Evolutionary conservation across 495 filamentous ascomycete species (phyloP).

Genomic region (Penicillium diatomitis): DNA sequence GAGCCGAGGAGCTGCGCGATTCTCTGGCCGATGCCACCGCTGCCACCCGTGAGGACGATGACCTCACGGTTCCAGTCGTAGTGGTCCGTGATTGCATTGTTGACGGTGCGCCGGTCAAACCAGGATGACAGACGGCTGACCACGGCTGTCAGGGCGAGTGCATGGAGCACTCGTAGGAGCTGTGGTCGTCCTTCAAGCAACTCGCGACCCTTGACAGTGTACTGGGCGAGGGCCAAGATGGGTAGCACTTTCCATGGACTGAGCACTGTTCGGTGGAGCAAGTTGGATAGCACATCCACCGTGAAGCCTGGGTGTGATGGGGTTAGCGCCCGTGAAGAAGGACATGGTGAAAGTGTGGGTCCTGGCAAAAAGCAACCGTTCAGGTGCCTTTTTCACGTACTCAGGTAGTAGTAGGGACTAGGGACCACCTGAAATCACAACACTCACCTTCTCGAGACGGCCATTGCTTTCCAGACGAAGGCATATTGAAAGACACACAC

Average conservation of each 20-base stretch:
- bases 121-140: slow-evolving; percentile 37
- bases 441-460: slow-evolving; percentile 25
- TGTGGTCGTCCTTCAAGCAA: slow-evolving; percentile 39
- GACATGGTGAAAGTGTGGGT: too few species aligned
- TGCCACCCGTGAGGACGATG: slow-evolving; percentile 62
- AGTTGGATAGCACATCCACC: slow-evolving; percentile 44
- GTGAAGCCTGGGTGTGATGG: slow-evolving; percentile 43
- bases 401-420: too few species aligned
- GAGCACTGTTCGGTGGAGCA: slow-evolving; percentile 47
- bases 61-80: slow-evolving; percentile 66
- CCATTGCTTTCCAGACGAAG: slow-evolving; percentile 16
- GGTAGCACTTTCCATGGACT: slow-evolving; percentile 51
- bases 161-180: slow-evolving; percentile 16
- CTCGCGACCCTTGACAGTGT: slow-evolving; percentile 47
- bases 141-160: slow-evolving; percentile 31
- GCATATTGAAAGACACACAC: slow-evolving; percentile 6
- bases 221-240: slow-evolving; percentile 47
- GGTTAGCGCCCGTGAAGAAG: neutral
- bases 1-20: slow-evolving; percentile 53
- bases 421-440: too few species aligned
- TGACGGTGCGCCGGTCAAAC: slow-evolving; percentile 44
- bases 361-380: too few species aligned
- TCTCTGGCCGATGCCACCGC: slow-evolving; percentile 56
- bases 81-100: slow-evolving; percentile 51
- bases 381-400: too few species aligned